phyloP scores from a whole-genome alignment of 495 filamentous ascomycete species.

The Annulohypoxylon moriforme region DNA sequence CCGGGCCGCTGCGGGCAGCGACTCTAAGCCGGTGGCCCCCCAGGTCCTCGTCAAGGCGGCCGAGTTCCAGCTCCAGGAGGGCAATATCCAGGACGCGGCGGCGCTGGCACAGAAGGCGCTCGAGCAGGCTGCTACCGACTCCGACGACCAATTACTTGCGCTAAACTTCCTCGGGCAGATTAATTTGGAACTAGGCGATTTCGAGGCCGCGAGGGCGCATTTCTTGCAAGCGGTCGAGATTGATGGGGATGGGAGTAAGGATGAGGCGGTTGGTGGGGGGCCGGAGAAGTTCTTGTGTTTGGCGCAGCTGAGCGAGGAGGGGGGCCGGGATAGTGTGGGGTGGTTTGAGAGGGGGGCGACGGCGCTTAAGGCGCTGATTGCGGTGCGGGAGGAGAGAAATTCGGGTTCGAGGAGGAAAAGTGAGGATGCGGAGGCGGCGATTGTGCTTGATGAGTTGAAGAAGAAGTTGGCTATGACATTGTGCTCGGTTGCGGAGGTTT shows the following conservation, averaged over 20 bases:
- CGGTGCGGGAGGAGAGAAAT: conserved; percentile 58
- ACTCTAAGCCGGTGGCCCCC: conserved; percentile 49
- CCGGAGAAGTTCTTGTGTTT: conserved; percentile 96
- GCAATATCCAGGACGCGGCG: conserved; percentile 76
- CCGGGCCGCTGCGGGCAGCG: conserved; percentile 33
- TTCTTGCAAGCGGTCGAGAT: conserved; percentile 76
- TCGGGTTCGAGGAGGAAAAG: conserved; percentile 37
- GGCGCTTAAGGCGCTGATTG: conserved; percentile 74
- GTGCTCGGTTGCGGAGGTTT: conserved; percentile 91
- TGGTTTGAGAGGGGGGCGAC: conserved; percentile 89
- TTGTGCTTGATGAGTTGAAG: conserved; percentile 72
- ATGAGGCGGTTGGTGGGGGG: conserved; percentile 74
- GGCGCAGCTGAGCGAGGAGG: conserved; percentile 89
- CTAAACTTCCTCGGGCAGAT: conserved; percentile 86
- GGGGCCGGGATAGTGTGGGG: conserved; percentile 81
- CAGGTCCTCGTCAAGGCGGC: conserved; percentile 71
- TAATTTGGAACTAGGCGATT: conserved; percentile 83
- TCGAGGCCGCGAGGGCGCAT: conserved; percentile 72
- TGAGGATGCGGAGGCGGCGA: conserved; percentile 53
- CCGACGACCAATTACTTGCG: conserved; percentile 66
- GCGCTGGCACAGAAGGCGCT: conserved; percentile 71
- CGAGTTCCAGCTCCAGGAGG: conserved; percentile 74
- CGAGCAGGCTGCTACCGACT: conserved; percentile 52
- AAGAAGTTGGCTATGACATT: conserved; percentile 84
- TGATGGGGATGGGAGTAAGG: conserved; percentile 77